Conservation (phyloP, 371 early-diverging fungal genomes). For the Mortierella sp. region DNA sequence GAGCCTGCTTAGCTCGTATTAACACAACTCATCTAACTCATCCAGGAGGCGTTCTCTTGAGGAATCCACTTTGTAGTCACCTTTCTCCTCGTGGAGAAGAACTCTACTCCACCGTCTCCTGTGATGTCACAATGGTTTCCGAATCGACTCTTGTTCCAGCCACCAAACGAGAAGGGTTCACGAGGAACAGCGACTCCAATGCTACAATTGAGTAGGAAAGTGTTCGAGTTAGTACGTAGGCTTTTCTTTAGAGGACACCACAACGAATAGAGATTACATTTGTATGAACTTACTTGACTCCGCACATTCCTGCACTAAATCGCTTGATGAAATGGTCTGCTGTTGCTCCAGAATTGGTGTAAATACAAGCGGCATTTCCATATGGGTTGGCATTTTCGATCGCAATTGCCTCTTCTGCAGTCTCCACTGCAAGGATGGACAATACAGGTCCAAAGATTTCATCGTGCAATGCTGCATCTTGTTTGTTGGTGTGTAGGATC, state of each 20-base stretch:
- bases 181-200: conserved; percentile 81
- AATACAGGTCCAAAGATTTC: conserved; percentile 87
- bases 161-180: conserved; percentile 86
- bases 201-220: conserved; percentile 16
- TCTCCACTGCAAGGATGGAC: conserved; percentile 65
- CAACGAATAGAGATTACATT: neutral
- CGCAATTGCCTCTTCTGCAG: conserved; percentile 71
- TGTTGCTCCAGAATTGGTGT: conserved; percentile 69
- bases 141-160: conserved; percentile 73
- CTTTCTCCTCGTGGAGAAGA: conserved; percentile 76
- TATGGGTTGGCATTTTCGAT: conserved; percentile 79
- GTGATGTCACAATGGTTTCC: conserved; percentile 78
- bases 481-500: conserved; percentile 62
- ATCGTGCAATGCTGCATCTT: conserved; percentile 74
- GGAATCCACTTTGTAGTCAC: conserved; percentile 79
- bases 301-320: conserved; percentile 80
- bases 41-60: conserved; percentile 64
- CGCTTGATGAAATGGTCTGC: conserved; percentile 74
- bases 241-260: neutral
- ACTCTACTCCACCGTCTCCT: conserved; percentile 76
- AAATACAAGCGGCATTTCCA: conserved; percentile 82
- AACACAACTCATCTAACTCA: conserved; percentile 52
- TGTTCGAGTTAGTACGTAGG: neutral
- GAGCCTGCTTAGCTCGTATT: neutral
- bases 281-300: conserved; percentile 66